These are phyloP conservation scores for Knoxdaviesia proteae DNA, from an alignment of 2,329 filamentous ascomycete species.

Conservation along the genomic window DNA sequence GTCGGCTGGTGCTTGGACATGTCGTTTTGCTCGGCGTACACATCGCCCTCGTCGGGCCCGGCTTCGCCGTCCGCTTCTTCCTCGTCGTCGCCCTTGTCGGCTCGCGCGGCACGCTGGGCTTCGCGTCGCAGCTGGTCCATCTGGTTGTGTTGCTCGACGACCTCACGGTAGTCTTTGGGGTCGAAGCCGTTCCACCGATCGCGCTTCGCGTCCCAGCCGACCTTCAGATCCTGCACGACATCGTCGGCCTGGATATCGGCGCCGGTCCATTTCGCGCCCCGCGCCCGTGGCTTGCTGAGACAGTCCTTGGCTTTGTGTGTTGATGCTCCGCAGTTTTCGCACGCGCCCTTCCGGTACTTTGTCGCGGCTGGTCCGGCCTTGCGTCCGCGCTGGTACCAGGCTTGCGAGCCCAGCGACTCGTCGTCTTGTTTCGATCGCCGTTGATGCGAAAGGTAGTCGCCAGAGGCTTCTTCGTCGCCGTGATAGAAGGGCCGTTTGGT, in stretches of 20 bases:
- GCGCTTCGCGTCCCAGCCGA: slow-evolving; percentile 93
- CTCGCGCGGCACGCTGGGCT: slow-evolving; percentile 26
- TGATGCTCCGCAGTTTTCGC: slow-evolving; percentile 96
- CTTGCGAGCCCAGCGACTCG: slow-evolving; percentile 45
- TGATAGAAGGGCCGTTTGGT: slow-evolving; percentile 96
- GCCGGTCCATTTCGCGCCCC: slow-evolving; percentile 80
- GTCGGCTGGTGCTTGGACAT: slow-evolving; percentile 90
- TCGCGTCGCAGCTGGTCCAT: slow-evolving; percentile 54
- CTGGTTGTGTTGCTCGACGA: slow-evolving; percentile 79
- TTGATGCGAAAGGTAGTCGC: slow-evolving; percentile 93
- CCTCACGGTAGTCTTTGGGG: slow-evolving; percentile 58
- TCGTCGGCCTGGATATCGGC: slow-evolving; percentile 89
- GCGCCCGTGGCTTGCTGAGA: slow-evolving; percentile 67
- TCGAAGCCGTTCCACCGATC: slow-evolving; percentile 99
- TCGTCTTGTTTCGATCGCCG: slow-evolving; percentile 44
- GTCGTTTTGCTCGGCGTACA: slow-evolving; percentile 86
- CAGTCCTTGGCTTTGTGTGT: slow-evolving; percentile 93
- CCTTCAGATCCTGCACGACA: slow-evolving; percentile 58
- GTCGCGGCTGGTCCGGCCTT: slow-evolving; percentile 73
- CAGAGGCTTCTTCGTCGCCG: slow-evolving; percentile 52
- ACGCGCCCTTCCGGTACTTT: slow-evolving; percentile 93
- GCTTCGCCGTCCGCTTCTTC: slow-evolving; percentile 16
- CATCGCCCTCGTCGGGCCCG: slow-evolving; percentile 34
- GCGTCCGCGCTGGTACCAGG: slow-evolving; percentile 78
- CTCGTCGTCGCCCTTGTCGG: slow-evolving; percentile 27